Evolutionary conservation across 768 basidiomycete species (phyloP).

Genomic region (Leccinum variicolor): DNA sequence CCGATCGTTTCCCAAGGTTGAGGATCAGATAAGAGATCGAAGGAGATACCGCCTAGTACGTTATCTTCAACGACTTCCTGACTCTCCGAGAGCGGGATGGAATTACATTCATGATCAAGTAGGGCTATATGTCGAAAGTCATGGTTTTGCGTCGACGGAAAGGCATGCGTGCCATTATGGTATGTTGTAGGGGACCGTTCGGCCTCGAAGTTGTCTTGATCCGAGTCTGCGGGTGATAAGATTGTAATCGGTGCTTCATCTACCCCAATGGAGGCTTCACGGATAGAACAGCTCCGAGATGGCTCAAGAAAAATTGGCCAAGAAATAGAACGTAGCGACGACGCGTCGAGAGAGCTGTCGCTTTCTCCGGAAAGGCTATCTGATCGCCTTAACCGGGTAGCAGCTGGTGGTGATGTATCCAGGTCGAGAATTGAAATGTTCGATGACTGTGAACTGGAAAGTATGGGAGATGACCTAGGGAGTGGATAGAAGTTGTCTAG

Average conservation of each 20-base stretch:
- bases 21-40: conserved; percentile 30
- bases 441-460: conserved; percentile 13
- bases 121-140: not conserved
- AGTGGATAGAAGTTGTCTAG: conserved; percentile 2
- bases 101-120: not conserved
- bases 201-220: not conserved
- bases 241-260: not conserved
- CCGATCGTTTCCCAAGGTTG: conserved; percentile 32
- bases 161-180: not conserved
- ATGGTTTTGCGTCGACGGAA: not conserved
- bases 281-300: not conserved
- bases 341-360: not conserved
- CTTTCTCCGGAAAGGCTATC: not conserved
- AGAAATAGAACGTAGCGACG: not conserved
- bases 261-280: not conserved
- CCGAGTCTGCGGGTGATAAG: not conserved
- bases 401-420: conserved; percentile 21
- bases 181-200: not conserved
- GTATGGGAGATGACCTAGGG: conserved; percentile 24
- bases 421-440: conserved; percentile 18
- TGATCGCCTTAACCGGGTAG: not conserved
- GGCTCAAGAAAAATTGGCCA: not conserved
- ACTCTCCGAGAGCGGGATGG: not conserved
- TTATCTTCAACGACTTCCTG: not conserved
- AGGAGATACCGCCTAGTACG: not conserved